A percentile compares a stretch with the other conserved stretches of the same genome.
Evolutionary conservation across 768 basidiomycete genomes (phyloP).

Genomic region (Cubamyces lactineus): DNA sequence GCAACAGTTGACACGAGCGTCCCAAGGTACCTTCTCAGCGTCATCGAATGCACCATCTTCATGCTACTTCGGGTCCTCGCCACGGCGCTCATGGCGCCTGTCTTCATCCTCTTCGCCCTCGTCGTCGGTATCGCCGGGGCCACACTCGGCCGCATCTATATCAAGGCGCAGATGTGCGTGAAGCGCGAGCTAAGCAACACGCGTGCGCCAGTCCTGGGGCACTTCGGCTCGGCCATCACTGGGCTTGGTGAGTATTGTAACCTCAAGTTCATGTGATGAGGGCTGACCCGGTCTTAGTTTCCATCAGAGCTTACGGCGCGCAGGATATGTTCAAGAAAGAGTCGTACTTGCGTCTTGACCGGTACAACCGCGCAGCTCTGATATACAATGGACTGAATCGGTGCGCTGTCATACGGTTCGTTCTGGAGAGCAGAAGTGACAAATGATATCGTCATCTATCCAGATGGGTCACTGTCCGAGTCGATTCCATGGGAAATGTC

Average conservation of each 20-base stretch:
- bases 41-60: constrained; percentile 37
- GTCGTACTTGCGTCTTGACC: constrained; percentile 50
- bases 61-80: constrained; percentile 43
- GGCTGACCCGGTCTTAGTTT: constrained; percentile 32
- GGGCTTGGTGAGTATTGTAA: constrained; percentile 42
- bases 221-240: constrained; percentile 54
- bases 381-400: constrained; percentile 54
- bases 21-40: constrained; percentile 28
- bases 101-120: constrained; percentile 45
- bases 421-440: no score
- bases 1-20: constrained; percentile 41
- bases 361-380: constrained; percentile 45
- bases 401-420: constrained; percentile 24
- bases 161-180: constrained; percentile 56
- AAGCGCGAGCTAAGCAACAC: constrained; percentile 60
- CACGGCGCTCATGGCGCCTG: constrained; percentile 41
- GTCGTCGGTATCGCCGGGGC: constrained; percentile 42
- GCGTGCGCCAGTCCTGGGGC: constrained; percentile 51
- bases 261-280: background rate
- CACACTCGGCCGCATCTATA: constrained; percentile 53
- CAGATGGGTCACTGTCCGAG: constrained; percentile 52
- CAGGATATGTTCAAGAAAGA: constrained; percentile 47
- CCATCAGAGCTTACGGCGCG: constrained; percentile 60
- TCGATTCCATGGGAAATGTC: constrained; percentile 60
- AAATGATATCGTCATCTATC: background rate